Evolutionary conservation across 345 rosid species (phyloP), one percentile per base, ranked within the genome.

Genomic region (Gossypioides kirkii): DNA sequence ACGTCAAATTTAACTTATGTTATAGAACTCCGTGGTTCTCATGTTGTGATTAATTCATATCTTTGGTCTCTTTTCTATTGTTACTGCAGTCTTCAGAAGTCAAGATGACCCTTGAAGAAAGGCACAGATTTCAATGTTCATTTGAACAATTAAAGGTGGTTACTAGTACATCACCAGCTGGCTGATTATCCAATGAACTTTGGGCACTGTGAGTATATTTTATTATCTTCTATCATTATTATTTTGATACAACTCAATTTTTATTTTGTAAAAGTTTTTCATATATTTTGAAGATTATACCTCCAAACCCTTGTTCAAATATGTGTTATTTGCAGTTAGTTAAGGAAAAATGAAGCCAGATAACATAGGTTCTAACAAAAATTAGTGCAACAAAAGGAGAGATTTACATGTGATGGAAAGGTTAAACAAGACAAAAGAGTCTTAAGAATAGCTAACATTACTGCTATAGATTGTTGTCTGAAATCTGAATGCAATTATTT

Each of bases 71-170:
- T 10, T 47, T 76, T 65, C 77, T 16, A 26, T 59, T 74, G 62
- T 70, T 63, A 69, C 46, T 22, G 77, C 85, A 91, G 98, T 73
- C 80, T 10, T 78, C 87, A 0, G 73, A 61, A 72, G 82, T 63
- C 20, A 73, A 76, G 71, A 79, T 91, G 86, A 84, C 83, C 4
- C 70, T 86, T 3, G 89, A 88, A 83, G 91, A 83, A 80, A 88
- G 81, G 59, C 86, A 83, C 81, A 77, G 55, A 80, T 78, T 88
- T 67, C 83, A 79, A 64, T 61, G 62, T 49, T 82, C 87, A 18
- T 80, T 70, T 61, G 84, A 85, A 55, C 87, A 63, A 69, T 80
- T 89, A 69, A 81, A 60, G 81, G 72, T 77, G 69, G 81, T 83
- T 61, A 45, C 68, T 11, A 63, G 76, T 18, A 74, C 74, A 61